These are phyloP conservation scores for Cynanchum wilfordii DNA, from an alignment of 257 asterid species.

Conservation along the genomic window DNA sequence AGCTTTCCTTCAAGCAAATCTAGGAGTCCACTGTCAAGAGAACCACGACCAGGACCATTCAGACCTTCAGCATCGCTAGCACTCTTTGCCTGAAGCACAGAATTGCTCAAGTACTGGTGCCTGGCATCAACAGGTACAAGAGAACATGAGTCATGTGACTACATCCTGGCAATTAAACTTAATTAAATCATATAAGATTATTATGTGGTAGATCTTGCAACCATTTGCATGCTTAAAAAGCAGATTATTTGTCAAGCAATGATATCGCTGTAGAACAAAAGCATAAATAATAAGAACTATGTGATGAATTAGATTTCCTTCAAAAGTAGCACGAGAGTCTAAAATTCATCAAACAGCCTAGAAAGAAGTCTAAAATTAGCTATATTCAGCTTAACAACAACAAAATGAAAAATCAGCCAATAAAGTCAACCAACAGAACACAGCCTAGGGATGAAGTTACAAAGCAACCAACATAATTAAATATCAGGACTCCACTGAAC, in stretches of 20 bases:
- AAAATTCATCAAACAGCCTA: background rate
- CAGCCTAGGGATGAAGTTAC: background rate
- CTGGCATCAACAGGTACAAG: slow-evolving; percentile 40
- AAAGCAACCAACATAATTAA: background rate
- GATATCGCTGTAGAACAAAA: background rate
- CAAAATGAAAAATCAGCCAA: background rate
- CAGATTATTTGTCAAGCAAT: background rate
- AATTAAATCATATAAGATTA: background rate
- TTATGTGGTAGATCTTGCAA: background rate
- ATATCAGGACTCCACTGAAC: background rate
- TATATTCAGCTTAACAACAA: background rate
- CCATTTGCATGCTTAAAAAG: background rate
- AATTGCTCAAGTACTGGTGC: slow-evolving; percentile 95
- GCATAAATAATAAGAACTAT: background rate
- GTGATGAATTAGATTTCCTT: background rate
- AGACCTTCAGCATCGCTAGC: slow-evolving; percentile 51
- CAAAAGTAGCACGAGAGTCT: background rate
- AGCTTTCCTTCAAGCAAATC: slow-evolving; percentile 98
- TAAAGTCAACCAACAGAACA: background rate
- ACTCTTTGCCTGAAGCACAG: slow-evolving; percentile 98
- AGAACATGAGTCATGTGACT: background rate
- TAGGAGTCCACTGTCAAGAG: slow-evolving; percentile 76
- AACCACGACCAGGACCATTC: slow-evolving; percentile 49
- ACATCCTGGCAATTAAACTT: too few relatives aligned
- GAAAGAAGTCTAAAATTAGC: background rate